phyloP scores from a whole-genome alignment of 2,329 filamentous ascomycete genomes.

The Pseudocercospora fuligena region DNA sequence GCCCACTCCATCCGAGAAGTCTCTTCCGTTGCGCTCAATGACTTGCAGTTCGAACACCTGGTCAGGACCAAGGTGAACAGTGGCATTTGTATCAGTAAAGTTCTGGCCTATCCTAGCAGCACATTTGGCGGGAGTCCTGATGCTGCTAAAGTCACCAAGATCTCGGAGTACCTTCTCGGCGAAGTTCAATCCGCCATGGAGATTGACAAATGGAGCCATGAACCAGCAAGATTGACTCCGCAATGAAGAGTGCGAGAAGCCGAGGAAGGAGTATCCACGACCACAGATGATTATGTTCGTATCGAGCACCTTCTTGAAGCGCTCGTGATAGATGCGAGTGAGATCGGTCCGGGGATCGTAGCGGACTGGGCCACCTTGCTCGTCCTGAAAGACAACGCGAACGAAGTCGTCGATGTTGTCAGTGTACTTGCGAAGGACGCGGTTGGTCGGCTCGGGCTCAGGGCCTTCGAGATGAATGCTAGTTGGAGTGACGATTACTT shows the following conservation, averaged over 20 bases:
- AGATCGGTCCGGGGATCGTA: conserved; percentile 59
- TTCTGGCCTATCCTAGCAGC: conserved; percentile 67
- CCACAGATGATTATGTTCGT: conserved; percentile 68
- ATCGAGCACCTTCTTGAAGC: conserved; percentile 66
- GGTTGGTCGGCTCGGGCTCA: conserved; percentile 68
- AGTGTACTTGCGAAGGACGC: conserved; percentile 70
- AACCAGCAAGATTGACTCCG: conserved; percentile 74
- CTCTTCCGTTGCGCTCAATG: conserved; percentile 59
- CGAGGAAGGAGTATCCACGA: conserved; percentile 68
- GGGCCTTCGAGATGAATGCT: conserved; percentile 52
- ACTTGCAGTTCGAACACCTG: conserved; percentile 52
- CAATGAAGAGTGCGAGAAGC: conserved; percentile 80
- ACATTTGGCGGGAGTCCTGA: conserved; percentile 61
- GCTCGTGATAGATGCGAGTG: conserved; percentile 57
- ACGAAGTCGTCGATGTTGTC: conserved; percentile 67
- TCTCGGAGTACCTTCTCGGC: conserved; percentile 49
- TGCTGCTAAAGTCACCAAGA: conserved; percentile 57
- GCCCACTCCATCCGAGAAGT: conserved; percentile 82
- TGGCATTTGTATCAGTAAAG: conserved; percentile 74
- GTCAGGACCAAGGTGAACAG: conserved; percentile 56
- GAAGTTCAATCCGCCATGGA: conserved; percentile 38
- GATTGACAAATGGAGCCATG: conserved; percentile 54
- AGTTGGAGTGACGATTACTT: conserved; percentile 46
- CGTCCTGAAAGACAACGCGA: conserved; percentile 74
- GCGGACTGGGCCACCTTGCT: conserved; percentile 68